phyloP scores from a whole-genome alignment of 2,329 filamentous ascomycete species.

The Pseudogymnoascus sp. region DNA sequence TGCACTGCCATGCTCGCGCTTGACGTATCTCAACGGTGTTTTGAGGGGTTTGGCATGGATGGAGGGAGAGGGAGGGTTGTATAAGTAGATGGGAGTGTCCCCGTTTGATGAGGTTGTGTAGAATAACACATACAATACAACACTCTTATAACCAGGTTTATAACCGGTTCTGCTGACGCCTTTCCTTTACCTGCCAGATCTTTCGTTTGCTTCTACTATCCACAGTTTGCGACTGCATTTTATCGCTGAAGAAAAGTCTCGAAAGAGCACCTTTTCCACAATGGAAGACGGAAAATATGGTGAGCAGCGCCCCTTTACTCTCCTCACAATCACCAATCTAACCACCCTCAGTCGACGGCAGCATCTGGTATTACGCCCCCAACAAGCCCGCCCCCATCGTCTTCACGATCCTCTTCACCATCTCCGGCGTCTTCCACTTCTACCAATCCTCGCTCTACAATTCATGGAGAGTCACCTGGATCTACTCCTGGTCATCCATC shows the following conservation, averaged over 20 bases:
- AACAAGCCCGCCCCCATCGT: slow-evolving; percentile 45
- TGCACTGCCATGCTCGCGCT: background rate
- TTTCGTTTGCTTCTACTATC: background rate
- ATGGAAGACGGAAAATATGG: slow-evolving; percentile 22
- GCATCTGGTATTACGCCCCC: slow-evolving; percentile 41
- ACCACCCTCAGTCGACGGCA: slow-evolving; percentile 22
- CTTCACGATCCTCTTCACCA: slow-evolving; percentile 39
- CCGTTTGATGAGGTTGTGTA: background rate
- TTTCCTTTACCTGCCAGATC: background rate
- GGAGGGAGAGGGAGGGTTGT: background rate
- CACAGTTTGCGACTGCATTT: background rate
- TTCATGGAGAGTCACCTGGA: slow-evolving; percentile 45
- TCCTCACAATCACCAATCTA: background rate
- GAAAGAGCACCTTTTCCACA: background rate
- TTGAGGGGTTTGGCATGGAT: background rate
- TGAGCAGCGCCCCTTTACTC: background rate
- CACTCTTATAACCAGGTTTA: background rate
- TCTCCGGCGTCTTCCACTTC: slow-evolving; percentile 39
- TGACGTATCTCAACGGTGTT: background rate
- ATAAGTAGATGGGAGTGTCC: background rate
- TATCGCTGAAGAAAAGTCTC: background rate
- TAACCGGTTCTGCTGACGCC: background rate
- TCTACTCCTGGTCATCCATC: slow-evolving; percentile 45
- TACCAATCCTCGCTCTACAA: slow-evolving; percentile 48
- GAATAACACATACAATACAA: background rate